These are phyloP conservation scores for Berberis thunbergii DNA, from an alignment of 164 flowering plant genomes.

Conservation along the genomic window DNA sequence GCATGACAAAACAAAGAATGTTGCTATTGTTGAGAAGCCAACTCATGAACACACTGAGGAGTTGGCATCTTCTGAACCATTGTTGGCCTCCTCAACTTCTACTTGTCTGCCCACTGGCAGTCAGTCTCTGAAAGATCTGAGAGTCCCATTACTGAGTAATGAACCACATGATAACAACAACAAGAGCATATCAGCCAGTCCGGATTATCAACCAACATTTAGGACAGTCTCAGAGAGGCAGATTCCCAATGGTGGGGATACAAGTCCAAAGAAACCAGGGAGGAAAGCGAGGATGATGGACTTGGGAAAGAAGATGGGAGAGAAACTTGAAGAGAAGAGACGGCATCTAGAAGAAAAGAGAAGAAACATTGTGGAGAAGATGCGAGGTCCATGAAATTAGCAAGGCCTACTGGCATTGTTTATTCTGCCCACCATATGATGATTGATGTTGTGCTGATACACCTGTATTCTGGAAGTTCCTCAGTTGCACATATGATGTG, in stretches of 20 bases:
- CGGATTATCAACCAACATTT: constrained; percentile 18
- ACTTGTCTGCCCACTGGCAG: constrained; percentile 6
- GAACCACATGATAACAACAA: constrained; percentile 17
- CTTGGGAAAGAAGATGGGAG: constrained; percentile 85
- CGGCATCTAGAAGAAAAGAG: constrained; percentile 73
- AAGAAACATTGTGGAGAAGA: constrained; percentile 72
- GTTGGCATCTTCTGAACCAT: constrained; percentile 2
- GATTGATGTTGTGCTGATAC: too few species aligned
- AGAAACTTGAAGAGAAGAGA: constrained; percentile 83
- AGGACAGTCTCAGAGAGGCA: constrained; percentile 20
- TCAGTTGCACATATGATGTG: too few species aligned
- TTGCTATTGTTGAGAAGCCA: constrained; percentile 10
- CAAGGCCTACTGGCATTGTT: neutral
- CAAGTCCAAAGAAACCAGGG: constrained; percentile 48
- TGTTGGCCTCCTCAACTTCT: constrained; percentile 10
- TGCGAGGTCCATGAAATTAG: constrained; percentile 38
- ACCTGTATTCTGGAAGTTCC: too few species aligned
- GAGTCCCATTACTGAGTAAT: constrained; percentile 29
- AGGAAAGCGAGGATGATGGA: constrained; percentile 78
- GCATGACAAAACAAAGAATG: constrained; percentile 18
- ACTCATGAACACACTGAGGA: constrained; percentile 12
- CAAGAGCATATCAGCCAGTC: constrained; percentile 12
- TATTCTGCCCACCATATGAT: too few species aligned
- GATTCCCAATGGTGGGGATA: constrained; percentile 29
- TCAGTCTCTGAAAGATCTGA: constrained; percentile 31